Percentiles rank a stretch among this genome's conserved stretches.
phyloP scores from a whole-genome alignment of 2,329 filamentous ascomycete species.

The Penicillium sp. region DNA sequence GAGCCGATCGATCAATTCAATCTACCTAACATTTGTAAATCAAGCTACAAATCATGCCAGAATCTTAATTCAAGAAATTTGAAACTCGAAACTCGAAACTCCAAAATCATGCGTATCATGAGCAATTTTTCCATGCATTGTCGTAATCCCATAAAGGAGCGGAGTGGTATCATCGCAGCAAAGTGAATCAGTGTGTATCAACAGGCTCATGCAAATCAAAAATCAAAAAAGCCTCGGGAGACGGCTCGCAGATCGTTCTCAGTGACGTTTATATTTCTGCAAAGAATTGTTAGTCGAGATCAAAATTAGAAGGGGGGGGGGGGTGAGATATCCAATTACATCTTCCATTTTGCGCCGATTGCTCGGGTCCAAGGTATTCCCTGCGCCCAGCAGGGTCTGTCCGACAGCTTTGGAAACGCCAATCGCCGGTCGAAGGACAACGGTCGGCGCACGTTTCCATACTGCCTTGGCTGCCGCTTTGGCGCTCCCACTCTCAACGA shows the following conservation, averaged over 20 bases:
- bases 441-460: constrained; percentile 79
- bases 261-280: constrained; percentile 47
- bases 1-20: neutral
- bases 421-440: constrained; percentile 85
- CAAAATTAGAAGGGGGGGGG: neutral
- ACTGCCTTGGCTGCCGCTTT: constrained; percentile 77
- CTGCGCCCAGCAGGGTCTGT: constrained; percentile 85
- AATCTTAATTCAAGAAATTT: neutral
- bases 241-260: neutral
- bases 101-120: constrained; percentile 8
- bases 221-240: neutral
- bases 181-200: constrained; percentile 8
- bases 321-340: constrained; percentile 58
- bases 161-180: constrained; percentile 16
- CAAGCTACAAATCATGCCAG: neutral
- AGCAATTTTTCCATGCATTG: constrained; percentile 12
- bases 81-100: neutral
- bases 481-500: constrained; percentile 81
- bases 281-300: constrained; percentile 6
- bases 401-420: constrained; percentile 86
- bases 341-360: constrained; percentile 81
- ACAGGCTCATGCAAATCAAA: constrained; percentile 3
- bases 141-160: constrained; percentile 4
- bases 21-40: neutral
- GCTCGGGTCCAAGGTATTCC: constrained; percentile 81